Base-by-base conservation (phyloP, 2,329 filamentous ascomycete species). In the Aspergillus proliferans region DNA sequence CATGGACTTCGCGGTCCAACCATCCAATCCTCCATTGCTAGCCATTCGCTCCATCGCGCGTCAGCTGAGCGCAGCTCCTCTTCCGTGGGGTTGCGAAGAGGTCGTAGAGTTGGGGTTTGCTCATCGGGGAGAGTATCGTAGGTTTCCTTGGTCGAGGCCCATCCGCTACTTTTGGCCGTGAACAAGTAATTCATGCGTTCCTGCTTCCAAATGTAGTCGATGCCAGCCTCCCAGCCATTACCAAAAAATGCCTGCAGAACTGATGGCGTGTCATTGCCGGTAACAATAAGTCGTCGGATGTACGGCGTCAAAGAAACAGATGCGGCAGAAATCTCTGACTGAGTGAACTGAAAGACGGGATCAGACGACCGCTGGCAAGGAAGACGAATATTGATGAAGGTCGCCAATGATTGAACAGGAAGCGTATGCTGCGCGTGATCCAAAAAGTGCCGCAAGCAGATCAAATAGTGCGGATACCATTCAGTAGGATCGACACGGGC, bases 11-110 rank as follows among this genome's bases (percentile, higher is more conserved):
- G 75, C 1, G 88, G 84, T 5, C 91, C 91, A 15, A 96, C 75
- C 90, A 95, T 95, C 92, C 92, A 97, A 69, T 96, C 92, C 69
- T 95, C 89, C 88, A 96, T 94, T 6, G 88, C 88, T 34, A 96
- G 72, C 92, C 92, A 97, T 63, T 92, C 85, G 65, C 89, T 94
- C 93, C 93, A 98, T 51, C 79, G 83, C 47, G 80, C 79, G 70
- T 97, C 92, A 0, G 91, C 91, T 18, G 74, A 79, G 47, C 86
- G 79, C 53, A 97, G 86, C 72, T 97, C 93, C 39, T 83, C 81
- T 64, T 92, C 83, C 10, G 81, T 82, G 2, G 86, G 84, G 47
- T 84, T 81, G 54, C 86, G 83, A 15, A 96, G 73, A 9, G 92
- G 90, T 54, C 84, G 83, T 57, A 97, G 74, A 66, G 95, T 97